Conservation (phyloP, 169 alveolate genomes). For the Toxoplasma gondii region DNA sequence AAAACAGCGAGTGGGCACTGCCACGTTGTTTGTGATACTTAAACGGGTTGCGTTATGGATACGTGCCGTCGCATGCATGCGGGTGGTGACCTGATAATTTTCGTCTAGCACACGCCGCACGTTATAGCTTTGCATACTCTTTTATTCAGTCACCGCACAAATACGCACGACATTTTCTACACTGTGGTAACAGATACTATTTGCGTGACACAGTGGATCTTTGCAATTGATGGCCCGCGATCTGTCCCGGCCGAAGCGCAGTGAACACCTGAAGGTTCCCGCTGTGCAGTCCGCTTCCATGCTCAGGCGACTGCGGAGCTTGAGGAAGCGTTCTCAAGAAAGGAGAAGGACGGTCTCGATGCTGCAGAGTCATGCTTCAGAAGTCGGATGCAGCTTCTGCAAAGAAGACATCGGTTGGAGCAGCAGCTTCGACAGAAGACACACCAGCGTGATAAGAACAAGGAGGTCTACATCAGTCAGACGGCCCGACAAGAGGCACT, state of each 20-base stretch:
- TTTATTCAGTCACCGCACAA: too few relatives aligned
- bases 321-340: background rate
- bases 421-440: background rate
- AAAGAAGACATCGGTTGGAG: background rate
- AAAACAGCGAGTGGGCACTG: background rate
- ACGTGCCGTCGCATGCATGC: too few relatives aligned
- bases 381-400: background rate
- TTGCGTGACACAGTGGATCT: too few relatives aligned
- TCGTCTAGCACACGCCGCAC: too few relatives aligned
- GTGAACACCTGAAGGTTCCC: too few relatives aligned
- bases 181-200: too few relatives aligned
- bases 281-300: background rate
- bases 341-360: background rate
- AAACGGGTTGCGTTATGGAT: too few relatives aligned
- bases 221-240: too few relatives aligned
- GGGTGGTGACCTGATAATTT: too few relatives aligned
- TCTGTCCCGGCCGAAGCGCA: too few relatives aligned
- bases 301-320: background rate
- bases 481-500: background rate
- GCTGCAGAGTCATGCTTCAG: background rate
- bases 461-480: background rate
- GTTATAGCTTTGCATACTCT: too few relatives aligned
- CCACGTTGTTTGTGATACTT: background rate
- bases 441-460: background rate
- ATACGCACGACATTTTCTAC: too few relatives aligned